Evolutionary conservation across 345 rosid species (phyloP).

Genomic region (Linum tenue): DNA sequence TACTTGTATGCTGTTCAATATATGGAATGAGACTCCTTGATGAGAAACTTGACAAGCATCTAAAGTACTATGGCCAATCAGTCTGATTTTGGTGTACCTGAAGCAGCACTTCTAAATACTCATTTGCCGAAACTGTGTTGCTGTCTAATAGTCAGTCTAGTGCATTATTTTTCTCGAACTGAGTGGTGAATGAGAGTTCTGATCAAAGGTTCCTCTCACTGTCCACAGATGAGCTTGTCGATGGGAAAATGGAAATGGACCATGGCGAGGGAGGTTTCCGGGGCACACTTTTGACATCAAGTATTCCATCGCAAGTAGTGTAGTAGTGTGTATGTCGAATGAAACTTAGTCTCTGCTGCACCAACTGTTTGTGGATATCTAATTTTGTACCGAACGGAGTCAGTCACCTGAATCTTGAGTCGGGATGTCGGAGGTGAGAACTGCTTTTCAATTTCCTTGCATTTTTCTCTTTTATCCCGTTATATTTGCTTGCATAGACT

Average conservation of each 20-base stretch:
- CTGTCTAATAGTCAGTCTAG: background rate
- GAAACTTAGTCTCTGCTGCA: background rate
- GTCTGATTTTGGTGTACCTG: background rate
- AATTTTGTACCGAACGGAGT: background rate
- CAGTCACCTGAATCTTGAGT: constrained; percentile 4
- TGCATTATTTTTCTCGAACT: background rate
- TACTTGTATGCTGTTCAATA: background rate
- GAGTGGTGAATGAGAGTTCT: background rate
- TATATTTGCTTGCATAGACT: too few species aligned
- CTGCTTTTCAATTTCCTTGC: background rate
- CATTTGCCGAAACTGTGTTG: constrained; percentile 6
- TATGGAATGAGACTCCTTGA: too few species aligned
- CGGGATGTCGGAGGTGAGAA: constrained; percentile 12
- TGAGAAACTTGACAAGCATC: background rate
- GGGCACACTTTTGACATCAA: constrained; percentile 74
- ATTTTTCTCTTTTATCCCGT: too few species aligned
- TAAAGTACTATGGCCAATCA: background rate
- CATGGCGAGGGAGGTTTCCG: constrained; percentile 79
- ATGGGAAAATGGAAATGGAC: constrained; percentile 44
- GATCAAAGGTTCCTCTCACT: background rate
- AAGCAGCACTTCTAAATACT: background rate
- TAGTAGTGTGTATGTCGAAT: constrained; percentile 7
- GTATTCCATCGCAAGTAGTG: constrained; percentile 57
- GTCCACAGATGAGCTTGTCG: constrained; percentile 71
- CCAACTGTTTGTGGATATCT: constrained; percentile 12